phyloP scores from a whole-genome alignment of 805 yeast species.

The Myxozyma vanderwaltii region DNA sequence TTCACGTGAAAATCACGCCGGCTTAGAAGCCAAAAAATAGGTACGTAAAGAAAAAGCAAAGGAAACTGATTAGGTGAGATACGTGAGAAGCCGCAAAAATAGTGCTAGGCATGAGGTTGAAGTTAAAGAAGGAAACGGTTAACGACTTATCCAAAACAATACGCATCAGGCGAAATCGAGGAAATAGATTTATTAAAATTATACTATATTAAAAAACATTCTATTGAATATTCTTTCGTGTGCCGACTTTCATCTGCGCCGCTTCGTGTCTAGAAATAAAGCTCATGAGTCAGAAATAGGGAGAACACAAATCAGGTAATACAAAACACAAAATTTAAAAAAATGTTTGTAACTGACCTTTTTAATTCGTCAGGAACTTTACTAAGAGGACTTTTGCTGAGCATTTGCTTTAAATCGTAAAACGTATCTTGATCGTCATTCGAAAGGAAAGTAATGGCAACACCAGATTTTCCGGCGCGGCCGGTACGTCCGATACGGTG shows the following conservation, averaged over 20 bases:
- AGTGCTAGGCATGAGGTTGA: too few species aligned
- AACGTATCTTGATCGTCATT: conserved; percentile 56
- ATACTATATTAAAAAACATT: too few species aligned
- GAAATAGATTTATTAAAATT: too few species aligned
- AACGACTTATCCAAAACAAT: too few species aligned
- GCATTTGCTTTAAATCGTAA: conserved; percentile 53
- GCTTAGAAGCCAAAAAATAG: too few species aligned
- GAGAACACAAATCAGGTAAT: neutral
- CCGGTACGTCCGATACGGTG: conserved; percentile 98
- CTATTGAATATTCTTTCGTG: conserved; percentile 18
- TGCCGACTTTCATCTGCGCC: conserved; percentile 7
- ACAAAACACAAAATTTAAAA: neutral
- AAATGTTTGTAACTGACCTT: conserved; percentile 11
- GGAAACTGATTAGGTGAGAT: too few species aligned
- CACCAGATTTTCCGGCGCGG: conserved; percentile 83
- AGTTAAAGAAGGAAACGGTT: too few species aligned
- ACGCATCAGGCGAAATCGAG: too few species aligned
- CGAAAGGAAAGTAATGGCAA: conserved; percentile 71
- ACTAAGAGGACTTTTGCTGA: conserved; percentile 48
- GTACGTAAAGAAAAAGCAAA: too few species aligned
- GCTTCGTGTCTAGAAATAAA: conserved; percentile 6
- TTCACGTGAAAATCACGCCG: too few species aligned
- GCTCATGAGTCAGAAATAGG: neutral
- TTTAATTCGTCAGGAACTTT: conserved; percentile 48
- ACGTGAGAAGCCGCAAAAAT: too few species aligned